Evolutionary conservation across 345 rosid species (phyloP), one percentile per base, ranked within the genome.

Genomic region (Noccaea caerulescens): DNA sequence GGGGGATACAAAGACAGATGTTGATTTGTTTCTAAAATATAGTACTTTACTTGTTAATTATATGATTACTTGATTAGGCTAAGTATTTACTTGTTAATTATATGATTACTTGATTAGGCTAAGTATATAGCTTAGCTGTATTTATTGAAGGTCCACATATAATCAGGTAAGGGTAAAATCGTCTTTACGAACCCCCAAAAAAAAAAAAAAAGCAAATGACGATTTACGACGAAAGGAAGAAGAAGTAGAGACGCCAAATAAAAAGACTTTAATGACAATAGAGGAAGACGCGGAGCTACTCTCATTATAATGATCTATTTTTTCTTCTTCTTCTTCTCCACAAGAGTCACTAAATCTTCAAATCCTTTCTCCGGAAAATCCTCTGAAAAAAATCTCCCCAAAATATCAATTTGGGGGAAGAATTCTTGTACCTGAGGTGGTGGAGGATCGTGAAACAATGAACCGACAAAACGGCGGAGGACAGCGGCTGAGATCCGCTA

Each of bases 401-500:
- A 38, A 9, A 30, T 2, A 7, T 58, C 25, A 25, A 25, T 30
- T 46, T 75, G 59, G 12, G 33, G 58, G 13, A 16, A 46, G 1
- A 20, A 42, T 58, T n/a, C 38, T 50, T 14, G 66, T 4, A 42
- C 7, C 12, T 25, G 20, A 16, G 42, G 60, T 2, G n/a, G 20
- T 6, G 32, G 30, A 16, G 58, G 63, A 68, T 44, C 23, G 39
- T 33, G 8, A 41, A 27, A 58, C 10, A 34, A 88, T 86, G 94
- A 82, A 81, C 77, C 77, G 80, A 76, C 74, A 68, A 68, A 27
- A 13, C 45, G 80, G 75, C 52, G 87, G 78, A 36, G 87, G 75
- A 79, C 86, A 71, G 56, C 88, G 90, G 55, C 77, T 82, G 30
- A 88, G 99, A 86, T 87, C 88, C 77, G 81, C 77, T 71, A 88